Evolutionary conservation across 495 filamentous ascomycete genomes (phyloP), one percentile per base, ranked within the genome.

Genomic region (Daldinia childiae): DNA sequence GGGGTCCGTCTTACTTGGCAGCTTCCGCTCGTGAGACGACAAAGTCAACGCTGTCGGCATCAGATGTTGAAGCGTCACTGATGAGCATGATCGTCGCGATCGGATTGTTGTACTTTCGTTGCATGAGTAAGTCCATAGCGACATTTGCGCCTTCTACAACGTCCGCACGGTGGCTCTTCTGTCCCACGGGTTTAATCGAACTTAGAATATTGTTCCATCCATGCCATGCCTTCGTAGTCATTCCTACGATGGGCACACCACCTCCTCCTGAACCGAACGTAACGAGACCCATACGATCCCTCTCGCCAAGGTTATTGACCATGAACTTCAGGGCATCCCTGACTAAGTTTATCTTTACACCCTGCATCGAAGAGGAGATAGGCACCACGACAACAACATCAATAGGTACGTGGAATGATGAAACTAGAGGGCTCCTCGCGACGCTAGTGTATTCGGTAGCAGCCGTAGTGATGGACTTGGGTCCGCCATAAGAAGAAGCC

Each of bases 71-170:
- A 3, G 95, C 97, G 78, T 99, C 95, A 85, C 95, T 98, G 79
- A 99, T 99, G 68, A 99, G 83, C 78, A 98, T 87, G 72, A 99
- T 99, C 8, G 93, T 96, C 14, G 96, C 95, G 56, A 99, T 89
- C 4, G 95, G 95, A 76, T 99, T 99, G 78, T 91, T 94, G 69
- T 93, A 92, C 80, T 97, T 97, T 69, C 95, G 90, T 78, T 97
- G 93, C 95, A 99, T 99, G 50, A 99, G 86, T 43, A 99, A 83
- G 78, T 99, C 95, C 95, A 99, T 98, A 50, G 95, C 95, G 48
- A 98, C 94, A 76, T 99, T 99, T 38, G 95, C 95, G 62, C 95
- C 95, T 73, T 99, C 95, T 6, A 99, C 95, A 4, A 98, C 95
- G 80, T 99, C 95, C 4, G 95, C 94, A 17, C 96, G 91, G 71